Percentiles rank a stretch among this genome's conserved stretches.
Evolutionary conservation across 1,139 yeast genomes (phyloP).

Genomic region (Scheffersomyces parashehatae): DNA sequence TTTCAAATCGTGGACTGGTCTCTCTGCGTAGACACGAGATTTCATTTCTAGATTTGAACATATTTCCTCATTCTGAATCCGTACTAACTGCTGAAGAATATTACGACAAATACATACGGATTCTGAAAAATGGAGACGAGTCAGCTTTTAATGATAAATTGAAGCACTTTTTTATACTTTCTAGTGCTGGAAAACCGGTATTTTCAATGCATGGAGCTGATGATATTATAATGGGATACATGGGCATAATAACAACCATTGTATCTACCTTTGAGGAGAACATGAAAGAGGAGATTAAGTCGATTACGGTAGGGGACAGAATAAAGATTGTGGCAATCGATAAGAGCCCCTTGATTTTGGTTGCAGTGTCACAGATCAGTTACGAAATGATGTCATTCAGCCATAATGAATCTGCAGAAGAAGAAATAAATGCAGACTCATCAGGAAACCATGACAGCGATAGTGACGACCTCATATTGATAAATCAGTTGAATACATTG

Average conservation of each 20-base stretch:
- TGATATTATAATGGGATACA: constrained; percentile 66
- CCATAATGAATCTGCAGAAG: background rate
- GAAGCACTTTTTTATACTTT: constrained; percentile 80
- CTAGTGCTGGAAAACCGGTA: constrained; percentile 92
- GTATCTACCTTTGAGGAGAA: constrained; percentile 59
- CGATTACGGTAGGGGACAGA: constrained; percentile 29
- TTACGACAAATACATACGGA: constrained; percentile 10
- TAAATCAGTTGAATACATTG: constrained; percentile 67
- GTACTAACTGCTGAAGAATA: constrained; percentile 12
- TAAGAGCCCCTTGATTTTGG: constrained; percentile 69
- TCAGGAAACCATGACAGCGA: constrained; percentile 9
- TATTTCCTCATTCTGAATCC: constrained; percentile 8
- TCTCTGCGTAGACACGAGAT: constrained; percentile 1
- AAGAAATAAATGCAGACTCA: background rate
- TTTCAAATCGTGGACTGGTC: constrained; percentile 10
- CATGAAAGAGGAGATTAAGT: constrained; percentile 29
- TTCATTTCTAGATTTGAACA: constrained; percentile 9
- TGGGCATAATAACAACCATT: constrained; percentile 72
- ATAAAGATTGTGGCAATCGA: constrained; percentile 62
- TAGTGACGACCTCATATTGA: constrained; percentile 41
- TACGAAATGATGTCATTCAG: constrained; percentile 26
- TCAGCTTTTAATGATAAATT: constrained; percentile 41
- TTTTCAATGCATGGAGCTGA: constrained; percentile 81
- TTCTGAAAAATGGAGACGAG: constrained; percentile 24
- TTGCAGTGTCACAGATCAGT: constrained; percentile 62